Conservation (phyloP, 768 basidiomycete genomes). For the Phallus indusiatus region DNA sequence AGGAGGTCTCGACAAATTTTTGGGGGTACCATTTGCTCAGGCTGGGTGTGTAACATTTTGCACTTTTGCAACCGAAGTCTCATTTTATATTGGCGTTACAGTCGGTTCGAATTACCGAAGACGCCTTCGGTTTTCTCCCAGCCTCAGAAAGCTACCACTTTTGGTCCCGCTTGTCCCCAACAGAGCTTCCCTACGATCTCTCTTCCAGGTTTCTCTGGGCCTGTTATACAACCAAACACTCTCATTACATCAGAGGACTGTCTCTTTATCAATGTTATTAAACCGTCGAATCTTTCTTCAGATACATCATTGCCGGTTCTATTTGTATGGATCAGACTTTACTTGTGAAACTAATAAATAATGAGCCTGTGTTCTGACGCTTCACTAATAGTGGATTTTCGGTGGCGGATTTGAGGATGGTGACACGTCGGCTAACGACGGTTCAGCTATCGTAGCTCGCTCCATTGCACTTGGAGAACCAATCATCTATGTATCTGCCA, state of each 20-base stretch:
- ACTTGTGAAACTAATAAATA: neutral
- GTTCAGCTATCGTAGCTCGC: conserved; percentile 22
- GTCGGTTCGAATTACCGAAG: neutral
- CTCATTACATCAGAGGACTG: conserved; percentile 15
- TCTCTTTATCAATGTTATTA: conserved; percentile 44
- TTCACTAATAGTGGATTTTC: conserved; percentile 21
- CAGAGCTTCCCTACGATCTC: conserved; percentile 17
- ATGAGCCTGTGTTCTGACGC: conserved; percentile 24
- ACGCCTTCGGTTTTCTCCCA: conserved; percentile 22
- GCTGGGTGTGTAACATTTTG: conserved; percentile 24
- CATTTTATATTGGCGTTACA: neutral
- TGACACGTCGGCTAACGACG: conserved; percentile 14
- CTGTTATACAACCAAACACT: conserved; percentile 4
- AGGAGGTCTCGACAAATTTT: conserved; percentile 21
- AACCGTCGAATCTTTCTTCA: conserved; percentile 31
- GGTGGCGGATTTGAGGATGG: conserved; percentile 27
- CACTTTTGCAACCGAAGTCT: neutral
- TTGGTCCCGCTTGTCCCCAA: conserved; percentile 33
- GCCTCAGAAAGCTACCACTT: conserved; percentile 25
- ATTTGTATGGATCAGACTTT: conserved; percentile 26
- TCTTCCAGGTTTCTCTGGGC: conserved; percentile 11
- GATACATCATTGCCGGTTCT: conserved; percentile 42
- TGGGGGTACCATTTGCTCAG: conserved; percentile 33
- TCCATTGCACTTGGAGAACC: conserved; percentile 24
- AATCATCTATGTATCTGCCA: conserved; percentile 30